Evolutionary conservation across 2,329 filamentous ascomycete species (phyloP).

Genomic region (Bipolaris bicolor): DNA sequence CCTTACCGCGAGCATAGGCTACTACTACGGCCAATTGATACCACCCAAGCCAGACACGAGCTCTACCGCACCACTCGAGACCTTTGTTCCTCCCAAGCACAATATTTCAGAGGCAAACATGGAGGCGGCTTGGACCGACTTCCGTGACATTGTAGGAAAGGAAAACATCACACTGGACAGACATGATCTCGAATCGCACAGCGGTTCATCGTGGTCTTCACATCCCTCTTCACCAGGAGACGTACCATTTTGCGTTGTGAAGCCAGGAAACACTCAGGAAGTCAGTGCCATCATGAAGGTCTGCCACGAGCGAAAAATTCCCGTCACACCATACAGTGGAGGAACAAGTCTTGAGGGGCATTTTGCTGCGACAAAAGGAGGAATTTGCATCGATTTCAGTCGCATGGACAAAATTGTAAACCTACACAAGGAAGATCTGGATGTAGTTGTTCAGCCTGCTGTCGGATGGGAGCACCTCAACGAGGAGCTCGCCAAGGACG

Average conservation of each 20-base stretch:
- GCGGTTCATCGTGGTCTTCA: conserved; percentile 70
- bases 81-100: conserved; percentile 58
- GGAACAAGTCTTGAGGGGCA: conserved; percentile 91
- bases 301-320: conserved; percentile 79
- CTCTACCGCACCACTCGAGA: conserved; percentile 64
- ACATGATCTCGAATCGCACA: conserved; percentile 61
- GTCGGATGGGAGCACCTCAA: conserved; percentile 88
- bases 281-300: conserved; percentile 88
- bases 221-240: conserved; percentile 52
- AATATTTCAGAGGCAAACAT: conserved; percentile 63
- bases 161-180: conserved; percentile 66
- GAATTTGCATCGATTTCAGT: conserved; percentile 84
- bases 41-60: conserved; percentile 54
- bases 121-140: conserved; percentile 69
- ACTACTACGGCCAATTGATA: conserved; percentile 61
- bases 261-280: conserved; percentile 78
- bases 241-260: conserved; percentile 69
- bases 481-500: conserved; percentile 71
- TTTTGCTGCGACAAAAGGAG: conserved; percentile 80
- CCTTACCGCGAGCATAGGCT: conserved; percentile 59
- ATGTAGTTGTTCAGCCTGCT: conserved; percentile 67
- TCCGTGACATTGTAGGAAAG: conserved; percentile 65
- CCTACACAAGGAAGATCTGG: conserved; percentile 72
- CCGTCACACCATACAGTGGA: conserved; percentile 85
- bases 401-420: conserved; percentile 82